Evolutionary conservation across 495 filamentous ascomycete genomes (phyloP), one percentile per base, ranked within the genome.

Genomic region (Penicillium malachiteum): DNA sequence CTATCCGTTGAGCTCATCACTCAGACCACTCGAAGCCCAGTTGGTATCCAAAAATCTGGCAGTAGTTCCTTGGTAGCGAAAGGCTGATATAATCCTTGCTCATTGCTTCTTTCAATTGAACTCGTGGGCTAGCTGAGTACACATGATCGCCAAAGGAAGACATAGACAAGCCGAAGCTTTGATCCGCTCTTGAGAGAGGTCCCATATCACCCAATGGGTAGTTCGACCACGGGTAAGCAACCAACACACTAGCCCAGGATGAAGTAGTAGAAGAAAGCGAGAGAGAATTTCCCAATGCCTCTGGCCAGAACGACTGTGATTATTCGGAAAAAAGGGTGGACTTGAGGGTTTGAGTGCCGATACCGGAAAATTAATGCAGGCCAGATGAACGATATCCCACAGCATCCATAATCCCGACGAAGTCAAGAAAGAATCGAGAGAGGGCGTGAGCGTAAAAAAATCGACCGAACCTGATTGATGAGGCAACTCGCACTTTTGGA

Each of bases 181-280:
- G 91, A 96, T 84, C 78, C 90, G 89, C 91, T 91, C 89, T 85
- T 88, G 63, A 85, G 89, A 92, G 91, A 92, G 89, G 90, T 91
- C 91, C 91, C 79, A 74, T 65, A 48, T 50, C 16, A 45, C 18
- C 14, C 21, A 62, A 61, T 63, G 54, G 31, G 31, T 49, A 17
- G 5, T 11, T 13, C 14, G 35, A 8, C 10, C n/a, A n/a, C 8
- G 2, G n/a, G 10, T 18, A 30, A 39, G 16, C 34, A 38, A 1
- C 43, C 35, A 13, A 40, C 8, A 32, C 10, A 13, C 18, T 16
- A 11, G 10, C 21, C 47, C 30, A 18, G 45, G 26, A 3, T 48
- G 16, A 37, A 39, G 11, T 7, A 39, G 10, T 7, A 1, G 18
- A 37, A 41, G 37, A n/a, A 50, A 37, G 14, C 16, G 48, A 50